A percentile compares a stretch with the other conserved stretches of the same genome.
These are phyloP conservation scores for Aspergillus brasiliensis DNA, from an alignment of 2,329 filamentous ascomycete species.

Conservation along the genomic window DNA sequence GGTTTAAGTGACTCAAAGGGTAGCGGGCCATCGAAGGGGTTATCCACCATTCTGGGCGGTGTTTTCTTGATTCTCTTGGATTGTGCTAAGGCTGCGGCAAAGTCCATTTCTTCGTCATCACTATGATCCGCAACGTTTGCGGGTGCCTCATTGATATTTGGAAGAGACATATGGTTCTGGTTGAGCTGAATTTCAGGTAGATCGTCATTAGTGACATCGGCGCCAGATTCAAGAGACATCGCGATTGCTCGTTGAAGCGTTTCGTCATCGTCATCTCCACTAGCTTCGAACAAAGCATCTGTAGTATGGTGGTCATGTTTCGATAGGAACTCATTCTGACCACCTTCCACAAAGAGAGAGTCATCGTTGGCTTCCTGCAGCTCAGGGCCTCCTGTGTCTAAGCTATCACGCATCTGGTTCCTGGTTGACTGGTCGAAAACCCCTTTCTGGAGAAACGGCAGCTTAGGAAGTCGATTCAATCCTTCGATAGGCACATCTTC, in stretches of 20 bases:
- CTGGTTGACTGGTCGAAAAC: slow-evolving; percentile 40
- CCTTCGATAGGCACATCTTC: slow-evolving; percentile 93
- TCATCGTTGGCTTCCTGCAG: slow-evolving; percentile 45
- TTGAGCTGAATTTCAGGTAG: slow-evolving; percentile 37
- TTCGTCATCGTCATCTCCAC: slow-evolving; percentile 59
- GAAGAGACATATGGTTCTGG: slow-evolving; percentile 51
- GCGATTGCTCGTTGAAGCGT: slow-evolving; percentile 82
- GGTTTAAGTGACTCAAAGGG: slow-evolving; percentile 81
- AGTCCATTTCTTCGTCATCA: slow-evolving; percentile 74
- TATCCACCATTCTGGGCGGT: slow-evolving; percentile 39
- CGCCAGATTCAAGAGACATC: slow-evolving; percentile 66
- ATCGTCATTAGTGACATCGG: slow-evolving; percentile 40
- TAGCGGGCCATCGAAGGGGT: slow-evolving; percentile 74
- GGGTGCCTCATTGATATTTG: slow-evolving; percentile 27
- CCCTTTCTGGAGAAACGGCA: slow-evolving; percentile 43
- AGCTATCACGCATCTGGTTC: slow-evolving; percentile 22
- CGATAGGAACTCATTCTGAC: slow-evolving; percentile 38
- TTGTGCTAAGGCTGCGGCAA: slow-evolving; percentile 73
- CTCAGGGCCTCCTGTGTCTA: slow-evolving; percentile 10
- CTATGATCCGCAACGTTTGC: slow-evolving; percentile 51
- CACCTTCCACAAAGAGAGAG: slow-evolving; percentile 58
- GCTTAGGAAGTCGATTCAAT: slow-evolving; percentile 77
- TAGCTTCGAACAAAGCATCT: slow-evolving; percentile 61
- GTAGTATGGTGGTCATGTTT: slow-evolving; percentile 31
- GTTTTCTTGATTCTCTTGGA: slow-evolving; percentile 64